These are phyloP conservation scores for Trichocladium antarcticum DNA, from an alignment of 495 filamentous ascomycete genomes.

Conservation along the genomic window DNA sequence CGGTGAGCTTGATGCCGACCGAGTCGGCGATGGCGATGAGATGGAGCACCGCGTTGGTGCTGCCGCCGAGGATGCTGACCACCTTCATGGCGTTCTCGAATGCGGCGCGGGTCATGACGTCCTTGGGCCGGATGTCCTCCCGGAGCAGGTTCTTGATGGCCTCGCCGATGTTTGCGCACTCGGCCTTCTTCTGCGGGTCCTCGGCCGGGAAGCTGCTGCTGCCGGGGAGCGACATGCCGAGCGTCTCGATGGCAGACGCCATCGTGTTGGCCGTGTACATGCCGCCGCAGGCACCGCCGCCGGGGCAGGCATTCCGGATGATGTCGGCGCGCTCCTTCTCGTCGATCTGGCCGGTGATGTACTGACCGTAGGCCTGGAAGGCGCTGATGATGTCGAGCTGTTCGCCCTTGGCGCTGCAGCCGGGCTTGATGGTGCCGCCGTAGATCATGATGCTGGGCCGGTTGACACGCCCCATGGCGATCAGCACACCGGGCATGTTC, in stretches of 20 bases:
- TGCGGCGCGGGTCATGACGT: conserved; percentile 83
- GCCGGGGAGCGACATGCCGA: conserved; percentile 91
- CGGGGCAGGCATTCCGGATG: conserved; percentile 88
- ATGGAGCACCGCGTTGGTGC: conserved; percentile 94
- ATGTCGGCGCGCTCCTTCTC: conserved; percentile 90
- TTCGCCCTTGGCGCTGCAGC: conserved; percentile 65
- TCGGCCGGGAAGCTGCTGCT: conserved; percentile 89
- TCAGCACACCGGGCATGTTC: conserved; percentile 98
- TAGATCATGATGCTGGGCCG: conserved; percentile 94
- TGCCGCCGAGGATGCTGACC: conserved; percentile 89
- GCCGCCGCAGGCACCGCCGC: conserved; percentile 86
- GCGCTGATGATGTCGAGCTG: conserved; percentile 91
- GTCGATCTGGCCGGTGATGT: conserved; percentile 77
- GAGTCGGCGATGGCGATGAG: conserved; percentile 92
- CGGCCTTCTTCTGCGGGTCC: conserved; percentile 69
- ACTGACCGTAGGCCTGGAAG: conserved; percentile 97
- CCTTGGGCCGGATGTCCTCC: conserved; percentile 77
- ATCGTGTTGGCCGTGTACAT: conserved; percentile 99
- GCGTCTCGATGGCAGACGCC: conserved; percentile 90
- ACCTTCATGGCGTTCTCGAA: conserved; percentile 97
- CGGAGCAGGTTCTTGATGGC: conserved; percentile 79
- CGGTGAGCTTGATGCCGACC: conserved; percentile 84
- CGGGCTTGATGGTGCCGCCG: conserved; percentile 87
- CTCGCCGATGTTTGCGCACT: conserved; percentile 73
- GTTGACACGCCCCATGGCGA: conserved; percentile 95